Evolutionary conservation across 768 basidiomycete species (phyloP), one percentile per base, ranked within the genome.

Genomic region (Lactarius tabidus): DNA sequence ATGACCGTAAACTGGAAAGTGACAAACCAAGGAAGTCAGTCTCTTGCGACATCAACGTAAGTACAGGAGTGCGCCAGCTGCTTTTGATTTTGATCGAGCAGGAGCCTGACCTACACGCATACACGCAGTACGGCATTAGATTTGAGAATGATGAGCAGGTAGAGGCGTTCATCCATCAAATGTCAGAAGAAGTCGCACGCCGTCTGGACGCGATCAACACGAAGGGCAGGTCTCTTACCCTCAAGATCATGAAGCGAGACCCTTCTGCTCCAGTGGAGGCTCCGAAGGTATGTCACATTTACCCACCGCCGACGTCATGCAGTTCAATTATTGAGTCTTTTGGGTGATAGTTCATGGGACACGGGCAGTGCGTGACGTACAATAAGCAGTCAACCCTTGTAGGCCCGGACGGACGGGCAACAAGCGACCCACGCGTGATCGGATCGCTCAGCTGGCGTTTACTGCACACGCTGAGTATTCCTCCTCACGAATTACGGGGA

Each of bases 21-120:
- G 89, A 93, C 73, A 93, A 93, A 72, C 85, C 88, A 57, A 80
- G 96, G 70, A 95, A 94, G 75, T 92, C 89, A 7, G 93, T 99
- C 23, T 93, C 91, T 14, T 95, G 92, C 64, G 96, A 98, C 73
- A 91, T 98, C 71, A 99, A 94, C 71, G 95, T 95, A 70, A 73
- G 93, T 48, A 61, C 82, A 8, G 35, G 28, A 33, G 9, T 20
- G 39, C 58, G 20, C 35, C 23, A 12, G 69, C 48, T 18, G 17
- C 10, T 60, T 15, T 26, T 26, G 43, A 23, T 35, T n/a, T 59
- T 70, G 48, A 71, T 52, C 60, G 33, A 48, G n/a, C 35, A 66
- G 14, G 52, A 43, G 23, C 58, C n/a, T 62, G 18, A 39, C n/a
- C 57, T 38, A 48, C 55, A 35, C 45, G 31, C 59, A 57, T n/a